Percentiles rank a stretch among this genome's conserved stretches.
These are phyloP conservation scores for Camillea tinctor DNA, from an alignment of 2,329 filamentous ascomycete genomes.

Conservation along the genomic window DNA sequence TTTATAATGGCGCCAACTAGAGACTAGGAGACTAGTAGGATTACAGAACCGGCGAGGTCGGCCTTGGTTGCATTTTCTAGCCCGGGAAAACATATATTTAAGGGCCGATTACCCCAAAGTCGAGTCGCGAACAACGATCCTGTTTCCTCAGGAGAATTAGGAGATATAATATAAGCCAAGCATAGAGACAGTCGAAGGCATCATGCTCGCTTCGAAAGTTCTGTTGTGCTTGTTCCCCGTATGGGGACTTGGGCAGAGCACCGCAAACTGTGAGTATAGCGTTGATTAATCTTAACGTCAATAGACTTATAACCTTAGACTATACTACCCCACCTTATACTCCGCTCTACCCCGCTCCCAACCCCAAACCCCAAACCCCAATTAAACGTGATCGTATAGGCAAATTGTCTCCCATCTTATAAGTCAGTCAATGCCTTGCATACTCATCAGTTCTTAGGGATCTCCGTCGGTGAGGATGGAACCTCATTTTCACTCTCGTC, in stretches of 20 bases:
- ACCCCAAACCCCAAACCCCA: not conserved
- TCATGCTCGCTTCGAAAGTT: conserved; percentile 4
- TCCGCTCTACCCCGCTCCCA: not conserved
- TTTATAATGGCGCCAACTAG: not conserved
- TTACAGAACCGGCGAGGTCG: not conserved
- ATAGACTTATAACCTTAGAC: too few relatives aligned
- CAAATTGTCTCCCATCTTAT: not conserved
- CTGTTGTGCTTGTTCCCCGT: conserved; percentile 13
- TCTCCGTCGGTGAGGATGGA: conserved; percentile 24
- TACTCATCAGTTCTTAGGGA: conserved; percentile 22
- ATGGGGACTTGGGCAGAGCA: conserved; percentile 8
- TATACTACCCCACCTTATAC: not conserved
- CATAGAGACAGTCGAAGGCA: not conserved
- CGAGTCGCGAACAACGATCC: not conserved
- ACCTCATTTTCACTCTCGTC: conserved; percentile 28
- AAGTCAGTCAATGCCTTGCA: not conserved
- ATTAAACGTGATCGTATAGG: not conserved
- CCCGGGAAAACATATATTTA: not conserved
- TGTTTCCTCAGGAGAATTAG: not conserved
- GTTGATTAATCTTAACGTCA: too few relatives aligned
- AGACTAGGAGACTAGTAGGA: not conserved
- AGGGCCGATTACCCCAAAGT: not conserved
- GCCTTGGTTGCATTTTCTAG: not conserved
- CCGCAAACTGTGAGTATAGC: conserved; percentile 13
- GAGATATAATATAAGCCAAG: not conserved